These are phyloP conservation scores for Camptophora hylomeconis DNA, from an alignment of 2,329 filamentous ascomycete species.

Conservation along the genomic window DNA sequence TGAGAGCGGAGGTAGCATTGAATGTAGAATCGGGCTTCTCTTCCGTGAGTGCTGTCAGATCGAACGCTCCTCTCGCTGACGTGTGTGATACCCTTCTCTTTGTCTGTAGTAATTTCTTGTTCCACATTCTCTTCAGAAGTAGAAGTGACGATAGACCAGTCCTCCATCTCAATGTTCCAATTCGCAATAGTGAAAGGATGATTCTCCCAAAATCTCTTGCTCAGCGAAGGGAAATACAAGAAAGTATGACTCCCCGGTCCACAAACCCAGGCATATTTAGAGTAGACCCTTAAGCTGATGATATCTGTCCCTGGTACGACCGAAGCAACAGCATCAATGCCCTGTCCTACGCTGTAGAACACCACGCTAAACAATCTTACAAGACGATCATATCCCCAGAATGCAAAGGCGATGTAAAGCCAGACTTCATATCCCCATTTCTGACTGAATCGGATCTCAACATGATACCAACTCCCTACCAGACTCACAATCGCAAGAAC, in stretches of 20 bases:
- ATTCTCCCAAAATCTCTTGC: constrained; percentile 9
- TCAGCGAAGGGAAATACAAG: constrained; percentile 8
- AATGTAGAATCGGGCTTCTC: constrained; percentile 4
- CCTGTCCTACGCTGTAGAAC: too few species aligned
- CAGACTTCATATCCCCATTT: constrained; percentile 36
- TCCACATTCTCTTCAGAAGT: neutral
- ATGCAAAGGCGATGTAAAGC: constrained; percentile 30
- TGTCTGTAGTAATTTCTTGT: neutral
- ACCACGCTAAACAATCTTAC: too few species aligned
- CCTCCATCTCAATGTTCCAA: constrained; percentile 4
- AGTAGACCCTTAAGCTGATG: too few species aligned
- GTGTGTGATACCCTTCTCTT: neutral
- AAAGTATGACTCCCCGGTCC: constrained; percentile 6
- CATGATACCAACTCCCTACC: constrained; percentile 24
- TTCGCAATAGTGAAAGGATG: constrained; percentile 11
- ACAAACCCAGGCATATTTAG: too few species aligned
- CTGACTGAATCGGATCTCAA: constrained; percentile 26
- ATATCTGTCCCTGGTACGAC: too few species aligned
- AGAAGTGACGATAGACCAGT: neutral
- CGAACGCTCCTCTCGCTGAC: neutral
- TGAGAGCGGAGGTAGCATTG: constrained; percentile 6
- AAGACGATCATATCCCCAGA: constrained; percentile 36
- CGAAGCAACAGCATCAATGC: too few species aligned
- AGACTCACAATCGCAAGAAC: constrained; percentile 21
- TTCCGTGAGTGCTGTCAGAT: neutral